A percentile compares a stretch with the other conserved stretches of the same genome.
These are phyloP conservation scores for Microsporum canis DNA, from an alignment of 2,329 filamentous ascomycete species.

Conservation along the genomic window DNA sequence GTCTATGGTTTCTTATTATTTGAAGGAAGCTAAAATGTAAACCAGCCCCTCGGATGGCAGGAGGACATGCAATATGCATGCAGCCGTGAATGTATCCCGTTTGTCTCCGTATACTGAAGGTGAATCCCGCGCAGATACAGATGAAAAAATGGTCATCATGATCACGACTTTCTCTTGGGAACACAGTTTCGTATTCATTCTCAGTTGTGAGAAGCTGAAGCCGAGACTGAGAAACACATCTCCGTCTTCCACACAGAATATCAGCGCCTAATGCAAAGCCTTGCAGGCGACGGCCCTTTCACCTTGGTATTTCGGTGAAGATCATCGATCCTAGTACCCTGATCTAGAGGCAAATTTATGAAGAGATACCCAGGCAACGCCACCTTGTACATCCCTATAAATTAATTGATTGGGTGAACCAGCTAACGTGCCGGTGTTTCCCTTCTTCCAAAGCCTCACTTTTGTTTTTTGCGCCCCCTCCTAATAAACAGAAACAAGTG, in stretches of 20 bases:
- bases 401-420: not conserved
- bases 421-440: not conserved
- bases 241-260: not conserved
- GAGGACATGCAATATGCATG: not conserved
- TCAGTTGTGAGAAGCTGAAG: not conserved
- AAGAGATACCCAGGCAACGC: not conserved
- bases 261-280: not conserved
- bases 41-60: not conserved
- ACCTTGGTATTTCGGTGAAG: not conserved
- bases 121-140: not conserved
- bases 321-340: not conserved
- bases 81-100: not conserved
- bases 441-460: not conserved
- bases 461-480: not conserved
- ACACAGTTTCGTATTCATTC: slow-evolving; percentile 1
- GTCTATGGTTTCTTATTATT: not conserved
- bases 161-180: not conserved
- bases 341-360: not conserved
- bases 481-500: not conserved
- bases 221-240: not conserved
- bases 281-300: not conserved
- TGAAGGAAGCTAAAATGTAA: not conserved
- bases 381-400: not conserved
- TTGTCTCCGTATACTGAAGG: not conserved
- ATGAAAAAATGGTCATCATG: not conserved